phyloP scores from a whole-genome alignment of 2,329 filamentous ascomycete genomes.

The Colletotrichum trifolii region DNA sequence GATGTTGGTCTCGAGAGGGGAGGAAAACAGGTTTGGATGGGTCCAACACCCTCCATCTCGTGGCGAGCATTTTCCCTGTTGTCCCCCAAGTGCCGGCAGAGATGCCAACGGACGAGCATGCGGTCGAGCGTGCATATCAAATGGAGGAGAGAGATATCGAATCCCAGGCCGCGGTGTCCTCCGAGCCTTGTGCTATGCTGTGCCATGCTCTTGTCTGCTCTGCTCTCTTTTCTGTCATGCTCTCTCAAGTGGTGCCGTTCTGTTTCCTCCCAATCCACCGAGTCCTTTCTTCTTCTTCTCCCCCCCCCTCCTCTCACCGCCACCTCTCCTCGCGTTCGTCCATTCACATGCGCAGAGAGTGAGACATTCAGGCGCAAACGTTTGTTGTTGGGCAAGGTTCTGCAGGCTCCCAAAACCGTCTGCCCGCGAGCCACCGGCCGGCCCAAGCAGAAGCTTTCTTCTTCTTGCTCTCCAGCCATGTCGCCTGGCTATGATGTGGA shows the following conservation, averaged over 20 bases:
- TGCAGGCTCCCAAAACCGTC: neutral
- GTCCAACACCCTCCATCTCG: neutral
- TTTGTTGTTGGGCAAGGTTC: constrained; percentile 6
- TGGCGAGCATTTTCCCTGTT: constrained; percentile 31
- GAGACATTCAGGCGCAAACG: constrained; percentile 18
- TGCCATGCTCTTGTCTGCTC: neutral
- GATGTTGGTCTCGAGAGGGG: neutral
- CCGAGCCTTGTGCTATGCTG: too few species aligned
- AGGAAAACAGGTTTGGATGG: constrained; percentile 29
- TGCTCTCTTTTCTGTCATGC: neutral
- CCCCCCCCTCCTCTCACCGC: neutral
- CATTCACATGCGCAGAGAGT: constrained; percentile 13
- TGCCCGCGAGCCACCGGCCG: neutral
- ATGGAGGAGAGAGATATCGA: constrained; percentile 15
- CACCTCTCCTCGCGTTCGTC: neutral
- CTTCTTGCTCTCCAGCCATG: constrained; percentile 9
- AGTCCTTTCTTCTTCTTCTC: neutral
- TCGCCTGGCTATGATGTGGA: constrained; percentile 18
- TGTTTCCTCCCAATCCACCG: neutral
- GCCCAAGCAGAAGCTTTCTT: neutral
- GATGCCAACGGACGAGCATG: constrained; percentile 13
- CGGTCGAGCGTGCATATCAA: constrained; percentile 19
- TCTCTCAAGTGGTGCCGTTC: neutral
- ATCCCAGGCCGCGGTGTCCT: neutral
- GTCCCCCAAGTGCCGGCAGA: neutral